Base-by-base conservation (phyloP, 2,329 filamentous ascomycete species). In the Cladosporium velox region DNA sequence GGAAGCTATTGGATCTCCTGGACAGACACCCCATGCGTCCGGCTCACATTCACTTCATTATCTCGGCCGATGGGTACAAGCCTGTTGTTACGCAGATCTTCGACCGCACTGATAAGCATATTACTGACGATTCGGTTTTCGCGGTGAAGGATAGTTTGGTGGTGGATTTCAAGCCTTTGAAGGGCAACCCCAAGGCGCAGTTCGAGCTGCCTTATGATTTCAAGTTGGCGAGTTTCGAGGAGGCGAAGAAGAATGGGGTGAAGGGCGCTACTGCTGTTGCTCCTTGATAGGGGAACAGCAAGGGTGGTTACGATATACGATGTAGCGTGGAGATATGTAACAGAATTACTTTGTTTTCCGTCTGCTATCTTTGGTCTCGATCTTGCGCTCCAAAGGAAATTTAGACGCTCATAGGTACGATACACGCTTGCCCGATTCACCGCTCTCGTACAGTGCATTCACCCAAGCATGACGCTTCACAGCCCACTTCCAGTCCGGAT, bases 21-120 rank as follows among this genome's bases (percentile, higher is more conserved):
- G 87, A 89, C 68, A 79, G 87, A 67, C 86, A 89, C 76, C 85
- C 86, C 2, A 86, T 82, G 72, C 76, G 87, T 38, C 87, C 87
- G 21, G 87, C 86, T 38, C 87, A 90, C 72, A 89, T 90, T 66
- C 87, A 89, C 44, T 69, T 68, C 65, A 67, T 86, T 82, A 80
- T 85, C 75, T 82, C 83, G 15, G 34, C 81, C 83, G 18, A 81
- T 85, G 85, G 85, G 10, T 88, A 89, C 80, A 90, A 87, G 72
- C 83, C 88, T 0, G 84, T 96, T 59, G 90, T 89, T 0, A 92
- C 91, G 1, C 91, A 95, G 77, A 88, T 95, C 65, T 94, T 92
- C 74, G 90, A 92, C 75, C 83, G 66, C 82, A 86, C 68, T 87
- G 88, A 69, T 76, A 82, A 85, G 69, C 88, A 91, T 71, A 80